Evolutionary conservation across 1,284 basidiomycete species (phyloP), one percentile per base, ranked within the genome.

Genomic region (Heterobasidion annosum): DNA sequence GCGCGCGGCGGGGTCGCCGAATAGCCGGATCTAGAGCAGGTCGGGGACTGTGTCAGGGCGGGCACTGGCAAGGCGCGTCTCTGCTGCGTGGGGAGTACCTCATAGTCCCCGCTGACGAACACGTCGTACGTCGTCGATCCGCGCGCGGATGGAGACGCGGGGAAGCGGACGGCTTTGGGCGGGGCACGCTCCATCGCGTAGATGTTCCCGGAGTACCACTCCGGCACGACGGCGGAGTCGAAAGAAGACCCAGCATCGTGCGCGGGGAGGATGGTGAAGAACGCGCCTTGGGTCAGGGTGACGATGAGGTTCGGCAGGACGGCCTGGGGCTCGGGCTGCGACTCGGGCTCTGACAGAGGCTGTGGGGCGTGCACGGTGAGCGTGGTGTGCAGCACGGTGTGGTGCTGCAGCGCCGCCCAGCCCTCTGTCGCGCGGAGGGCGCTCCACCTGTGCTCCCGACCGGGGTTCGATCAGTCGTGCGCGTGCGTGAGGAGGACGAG

Each of bases 381-480:
- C 1, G 74, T 77, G 1, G 83, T 77, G 40, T 75, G 77, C n/a
- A 91, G 70, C 16, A 90, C 67, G 16, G 78, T 75, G 61, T 88
- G 79, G 61, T 91, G 85, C 63, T 92, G 89, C 32, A 91, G 66
- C 13, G 78, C 83, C 16, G 88, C 84, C 89, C 89, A 91, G n/a
- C 89, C 90, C 68, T 90, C 83, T 1, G 82, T 83, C 42, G 75
- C 71, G 16, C 87, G 80, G 49, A 92, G 71, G 50, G 72, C 69
- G 34, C 74, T 64, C 89, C 89, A 92, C 52, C 88, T 83, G 18
- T 8, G 2, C 15, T 35, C 35, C 34, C 34, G 4, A 5, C 48
- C 16, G 13, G 6, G 45, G 8, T 50, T 25, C 34, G 49, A 16
- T 43, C 25, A 16, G 49, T 56, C 48, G 25, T 54, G n/a, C 52